Evolutionary conservation across 805 yeast species (phyloP).

Genomic region (Monosporozyma yasuniensis): DNA sequence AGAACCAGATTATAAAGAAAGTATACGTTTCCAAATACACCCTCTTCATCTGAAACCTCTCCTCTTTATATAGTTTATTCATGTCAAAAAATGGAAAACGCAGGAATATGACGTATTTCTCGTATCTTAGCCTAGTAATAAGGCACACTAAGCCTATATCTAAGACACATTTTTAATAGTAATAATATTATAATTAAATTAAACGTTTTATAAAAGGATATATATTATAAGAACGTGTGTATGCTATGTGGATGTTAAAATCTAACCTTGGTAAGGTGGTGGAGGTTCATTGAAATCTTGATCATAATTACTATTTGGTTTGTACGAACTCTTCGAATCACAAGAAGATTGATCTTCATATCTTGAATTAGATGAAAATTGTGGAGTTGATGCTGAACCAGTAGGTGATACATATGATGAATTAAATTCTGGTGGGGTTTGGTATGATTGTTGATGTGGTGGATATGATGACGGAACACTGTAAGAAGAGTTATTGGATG

Average conservation of each 20-base stretch:
- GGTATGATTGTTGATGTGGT: not conserved
- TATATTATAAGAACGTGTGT: not conserved
- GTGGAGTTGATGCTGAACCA: not conserved
- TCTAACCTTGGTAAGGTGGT: not conserved
- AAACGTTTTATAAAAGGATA: no score
- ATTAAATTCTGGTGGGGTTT: not conserved
- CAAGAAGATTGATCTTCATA: not conserved
- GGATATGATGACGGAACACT: not conserved
- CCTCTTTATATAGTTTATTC: no score
- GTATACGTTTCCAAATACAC: no score
- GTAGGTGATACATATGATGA: not conserved
- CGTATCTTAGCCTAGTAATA: no score
- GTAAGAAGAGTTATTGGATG: not conserved
- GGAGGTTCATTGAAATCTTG: not conserved
- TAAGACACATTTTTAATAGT: no score
- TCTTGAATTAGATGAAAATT: not conserved
- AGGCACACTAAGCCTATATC: not conserved
- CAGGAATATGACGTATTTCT: no score
- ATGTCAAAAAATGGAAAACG: no score
- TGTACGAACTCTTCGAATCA: not conserved
- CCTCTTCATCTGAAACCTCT: no score
- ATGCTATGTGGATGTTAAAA: not conserved
- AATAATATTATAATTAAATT: no score
- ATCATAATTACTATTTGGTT: not conserved
- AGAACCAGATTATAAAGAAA: no score